phyloP scores from a whole-genome alignment of 176 grass and related monocot species.

The Zizania latifolia region DNA sequence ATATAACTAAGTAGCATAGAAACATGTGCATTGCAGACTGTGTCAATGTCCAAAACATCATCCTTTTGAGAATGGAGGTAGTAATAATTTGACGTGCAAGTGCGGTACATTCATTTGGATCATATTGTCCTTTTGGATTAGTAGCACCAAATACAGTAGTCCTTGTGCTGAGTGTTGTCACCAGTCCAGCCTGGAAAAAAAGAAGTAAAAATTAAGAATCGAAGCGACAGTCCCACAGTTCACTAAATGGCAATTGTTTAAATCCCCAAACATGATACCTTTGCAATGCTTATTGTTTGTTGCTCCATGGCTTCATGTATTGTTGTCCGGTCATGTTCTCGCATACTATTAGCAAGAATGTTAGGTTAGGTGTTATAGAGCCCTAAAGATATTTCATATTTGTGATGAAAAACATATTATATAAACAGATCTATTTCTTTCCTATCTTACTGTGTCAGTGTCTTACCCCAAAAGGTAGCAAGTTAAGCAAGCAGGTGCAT shows the following conservation, averaged over 20 bases:
- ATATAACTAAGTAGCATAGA: too few species aligned
- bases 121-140: conserved; percentile 94
- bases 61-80: too few species aligned
- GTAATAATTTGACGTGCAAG: conserved; percentile 23
- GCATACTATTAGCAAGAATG: conserved; percentile 65
- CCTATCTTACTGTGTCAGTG: too few species aligned
- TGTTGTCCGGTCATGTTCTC: conserved; percentile 91
- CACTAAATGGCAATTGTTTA: background rate
- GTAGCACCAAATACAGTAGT: conserved; percentile 88
- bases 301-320: conserved; percentile 99
- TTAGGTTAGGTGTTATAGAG: conserved; percentile 15
- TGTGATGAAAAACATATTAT: conserved; percentile 1
- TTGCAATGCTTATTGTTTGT: conserved; percentile 94
- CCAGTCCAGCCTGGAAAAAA: conserved; percentile 74
- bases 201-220: conserved; percentile 2
- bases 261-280: conserved; percentile 53
- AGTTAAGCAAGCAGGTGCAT: too few species aligned
- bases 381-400: background rate
- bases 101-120: conserved; percentile 70
- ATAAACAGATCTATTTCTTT: background rate
- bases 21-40: too few species aligned
- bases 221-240: background rate
- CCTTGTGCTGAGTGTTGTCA: conserved; percentile 86
- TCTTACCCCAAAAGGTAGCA: too few species aligned
- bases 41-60: too few species aligned